A percentile compares a stretch with the other conserved stretches of the same genome.
phyloP scores from a whole-genome alignment of 805 yeast genomes.

The Grigorovia transvaalensis region DNA sequence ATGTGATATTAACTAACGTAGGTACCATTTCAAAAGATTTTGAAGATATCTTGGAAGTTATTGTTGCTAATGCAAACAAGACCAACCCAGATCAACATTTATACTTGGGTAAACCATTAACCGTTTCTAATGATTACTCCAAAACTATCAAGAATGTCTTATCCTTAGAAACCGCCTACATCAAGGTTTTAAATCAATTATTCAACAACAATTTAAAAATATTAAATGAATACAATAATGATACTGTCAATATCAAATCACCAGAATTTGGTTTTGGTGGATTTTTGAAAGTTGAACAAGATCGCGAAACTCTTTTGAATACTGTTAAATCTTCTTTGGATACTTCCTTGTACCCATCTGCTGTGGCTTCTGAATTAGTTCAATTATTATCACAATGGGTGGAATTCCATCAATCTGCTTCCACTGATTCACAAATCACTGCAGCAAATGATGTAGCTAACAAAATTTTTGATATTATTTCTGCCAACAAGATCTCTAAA shows the following conservation, averaged over 20 bases:
- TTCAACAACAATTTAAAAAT: conserved; percentile 44
- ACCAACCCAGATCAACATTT: conserved; percentile 53
- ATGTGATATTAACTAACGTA: conserved; percentile 46
- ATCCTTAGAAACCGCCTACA: conserved; percentile 62
- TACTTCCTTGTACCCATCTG: conserved; percentile 33
- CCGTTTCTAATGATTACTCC: not conserved
- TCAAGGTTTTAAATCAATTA: conserved; percentile 62
- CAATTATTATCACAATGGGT: conserved; percentile 64
- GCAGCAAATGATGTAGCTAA: conserved; percentile 26
- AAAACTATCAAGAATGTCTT: conserved; percentile 34
- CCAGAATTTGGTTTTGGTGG: conserved; percentile 89
- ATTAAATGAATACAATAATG: conserved; percentile 46
- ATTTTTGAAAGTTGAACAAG: conserved; percentile 48
- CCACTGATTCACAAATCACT: conserved; percentile 17
- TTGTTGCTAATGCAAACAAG: conserved; percentile 41
- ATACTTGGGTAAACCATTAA: conserved; percentile 38
- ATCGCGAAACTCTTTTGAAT: conserved; percentile 35
- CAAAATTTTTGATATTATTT: conserved; percentile 31
- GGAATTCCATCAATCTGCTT: conserved; percentile 36
- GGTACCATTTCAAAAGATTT: conserved; percentile 17
- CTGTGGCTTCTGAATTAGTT: conserved; percentile 37
- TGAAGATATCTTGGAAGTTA: conserved; percentile 33
- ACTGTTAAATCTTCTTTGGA: conserved; percentile 39
- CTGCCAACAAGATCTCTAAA: conserved; percentile 33
- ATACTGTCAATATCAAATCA: conserved; percentile 37